Evolutionary conservation across 352 stramenopile species (phyloP), one percentile per base, ranked within the genome.

Genomic region (Pythium brassicae): DNA sequence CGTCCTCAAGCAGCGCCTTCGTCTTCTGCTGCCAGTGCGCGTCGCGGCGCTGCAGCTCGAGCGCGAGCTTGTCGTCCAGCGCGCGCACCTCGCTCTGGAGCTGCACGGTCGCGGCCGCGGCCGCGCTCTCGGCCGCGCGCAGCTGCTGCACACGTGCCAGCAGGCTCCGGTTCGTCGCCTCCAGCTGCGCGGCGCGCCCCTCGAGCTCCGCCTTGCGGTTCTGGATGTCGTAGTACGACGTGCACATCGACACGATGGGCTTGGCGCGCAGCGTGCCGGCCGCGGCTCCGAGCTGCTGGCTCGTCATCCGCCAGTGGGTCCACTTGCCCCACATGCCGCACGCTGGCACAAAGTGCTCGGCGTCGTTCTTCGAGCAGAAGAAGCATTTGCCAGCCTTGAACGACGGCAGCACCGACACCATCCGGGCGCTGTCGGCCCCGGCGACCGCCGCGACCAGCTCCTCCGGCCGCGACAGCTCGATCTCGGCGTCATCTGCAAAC

Each of bases 291-390:
- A 83, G 68, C 48, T 89, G 78, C 51, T 89, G 78, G 54, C 32
- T 37, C 32, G 82, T 83, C 83, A 93, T 88, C 26, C 81, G 76
- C 83, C 83, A 92, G 54, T 93, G 78, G 2, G 83, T 87, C 81
- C 81, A 94, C 53, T 92, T 92, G 20, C 81, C 81, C 81, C 81
- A 94, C 73, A 92, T 86, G 2, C 79, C 79, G 23, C 83, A 92
- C 15, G 79, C 76, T 19, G 83, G 83, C 0, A 93, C 83, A 44
- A 89, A 85, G 32, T 93, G 83, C 50, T 90, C 79, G 1, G 82
- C 78, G 9, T 86, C 81, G 27, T 89, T 91, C 53, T 93, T 91
- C 27, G 77, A 86, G 59, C 83, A 93, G 55, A 93, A 93, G 53
- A 93, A 93, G 49, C 83, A 93, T 49, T 93, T 93, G 17, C 79